phyloP scores from a whole-genome alignment of 2,329 filamentous ascomycete genomes.

The Akanthomyces lecanii region DNA sequence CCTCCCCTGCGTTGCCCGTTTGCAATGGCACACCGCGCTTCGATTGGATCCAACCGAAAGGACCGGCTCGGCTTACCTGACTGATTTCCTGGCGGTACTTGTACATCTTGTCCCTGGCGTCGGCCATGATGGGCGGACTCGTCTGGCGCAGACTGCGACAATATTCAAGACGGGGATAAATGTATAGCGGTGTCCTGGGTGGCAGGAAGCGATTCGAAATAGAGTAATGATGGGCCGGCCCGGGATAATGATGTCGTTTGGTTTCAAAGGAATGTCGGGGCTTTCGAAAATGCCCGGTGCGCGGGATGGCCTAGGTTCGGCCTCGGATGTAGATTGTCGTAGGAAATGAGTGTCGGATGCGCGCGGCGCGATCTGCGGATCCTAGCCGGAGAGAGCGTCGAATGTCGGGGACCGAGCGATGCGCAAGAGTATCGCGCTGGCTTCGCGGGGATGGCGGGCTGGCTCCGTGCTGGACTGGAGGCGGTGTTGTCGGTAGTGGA shows the following conservation, averaged over 20 bases:
- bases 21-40: neutral
- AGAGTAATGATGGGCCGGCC: neutral
- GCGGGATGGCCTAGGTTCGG: neutral
- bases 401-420: neutral
- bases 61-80: slow-evolving; percentile 59
- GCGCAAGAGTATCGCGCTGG: neutral
- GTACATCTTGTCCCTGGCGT: slow-evolving; percentile 51
- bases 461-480: neutral
- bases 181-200: neutral
- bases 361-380: neutral
- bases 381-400: too few species aligned
- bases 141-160: neutral
- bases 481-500: neutral
- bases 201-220: neutral
- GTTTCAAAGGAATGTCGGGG: neutral
- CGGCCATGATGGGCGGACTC: slow-evolving; percentile 56
- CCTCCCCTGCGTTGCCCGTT: neutral
- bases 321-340: neutral
- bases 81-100: slow-evolving; percentile 99
- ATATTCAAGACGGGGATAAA: neutral
- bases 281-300: neutral
- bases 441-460: neutral
- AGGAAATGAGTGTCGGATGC: neutral
- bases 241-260: neutral
- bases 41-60: neutral